Evolutionary conservation across 148 eudicot species (phyloP).

Genomic region (Amaranthus hypochondriacus): DNA sequence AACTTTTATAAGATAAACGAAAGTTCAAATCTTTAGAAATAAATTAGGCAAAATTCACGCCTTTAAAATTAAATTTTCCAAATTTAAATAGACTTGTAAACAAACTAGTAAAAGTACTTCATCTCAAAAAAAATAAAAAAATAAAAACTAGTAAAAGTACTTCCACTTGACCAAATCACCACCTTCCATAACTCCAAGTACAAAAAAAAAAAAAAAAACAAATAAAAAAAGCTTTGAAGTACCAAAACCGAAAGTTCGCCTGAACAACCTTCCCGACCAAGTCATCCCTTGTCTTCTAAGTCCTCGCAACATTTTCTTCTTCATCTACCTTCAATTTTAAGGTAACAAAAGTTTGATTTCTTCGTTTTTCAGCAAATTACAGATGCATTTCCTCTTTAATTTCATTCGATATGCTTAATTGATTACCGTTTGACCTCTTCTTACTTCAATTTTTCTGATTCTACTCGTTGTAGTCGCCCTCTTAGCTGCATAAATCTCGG

Average conservation of each 20-base stretch:
- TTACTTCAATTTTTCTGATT: neutral
- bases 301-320: constrained; percentile 7
- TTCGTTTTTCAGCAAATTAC: neutral
- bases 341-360: neutral
- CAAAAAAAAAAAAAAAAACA: neutral
- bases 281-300: constrained; percentile 8
- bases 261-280: constrained; percentile 5
- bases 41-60: too few species aligned
- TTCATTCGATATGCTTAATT: constrained; percentile 13
- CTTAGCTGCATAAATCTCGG: neutral
- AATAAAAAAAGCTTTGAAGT: neutral
- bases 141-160: neutral
- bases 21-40: too few species aligned
- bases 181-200: too few species aligned
- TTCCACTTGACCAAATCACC: too few species aligned
- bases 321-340: constrained; percentile 7
- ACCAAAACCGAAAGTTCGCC: neutral
- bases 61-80: too few species aligned
- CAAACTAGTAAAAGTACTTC: too few species aligned
- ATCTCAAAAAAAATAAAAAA: too few species aligned
- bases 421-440: constrained; percentile 11
- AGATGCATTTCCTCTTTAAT: neutral
- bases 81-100: too few species aligned
- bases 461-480: neutral
- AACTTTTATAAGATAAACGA: too few species aligned